These are phyloP conservation scores for Trichoderma erinaceum DNA, from an alignment of 495 filamentous ascomycete species.

Conservation along the genomic window DNA sequence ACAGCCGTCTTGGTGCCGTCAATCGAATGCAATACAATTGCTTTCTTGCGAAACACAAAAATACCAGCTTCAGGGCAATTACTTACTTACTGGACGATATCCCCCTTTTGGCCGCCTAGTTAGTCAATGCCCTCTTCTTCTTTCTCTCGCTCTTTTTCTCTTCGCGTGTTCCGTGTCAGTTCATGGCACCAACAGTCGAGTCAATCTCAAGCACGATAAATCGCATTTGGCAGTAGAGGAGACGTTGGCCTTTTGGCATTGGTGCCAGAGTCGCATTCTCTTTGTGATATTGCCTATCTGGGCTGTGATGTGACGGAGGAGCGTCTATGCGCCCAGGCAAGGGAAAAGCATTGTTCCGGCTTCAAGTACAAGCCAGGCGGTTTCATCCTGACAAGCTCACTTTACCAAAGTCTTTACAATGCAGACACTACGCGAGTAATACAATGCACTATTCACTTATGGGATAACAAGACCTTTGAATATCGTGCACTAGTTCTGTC, in stretches of 20 bases:
- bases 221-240: neutral
- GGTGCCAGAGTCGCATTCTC: neutral
- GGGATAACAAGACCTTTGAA: no score
- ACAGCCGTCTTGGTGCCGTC: no score
- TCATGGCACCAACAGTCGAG: neutral
- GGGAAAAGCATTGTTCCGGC: constrained; percentile 5
- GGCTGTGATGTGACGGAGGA: neutral
- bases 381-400: neutral
- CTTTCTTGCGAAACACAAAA: no score
- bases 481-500: no score
- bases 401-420: no score
- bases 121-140: neutral
- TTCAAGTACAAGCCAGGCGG: neutral
- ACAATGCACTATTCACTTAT: no score
- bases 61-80: no score
- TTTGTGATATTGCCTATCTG: neutral
- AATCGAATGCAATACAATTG: no score
- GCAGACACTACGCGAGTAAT: no score
- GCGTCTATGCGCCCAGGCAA: neutral
- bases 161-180: neutral
- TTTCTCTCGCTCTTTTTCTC: neutral
- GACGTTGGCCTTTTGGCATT: neutral
- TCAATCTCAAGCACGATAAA: neutral
- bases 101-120: neutral
- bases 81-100: no score